phyloP scores from a whole-genome alignment of 2,329 filamentous ascomycete species.

The Fusarium lyarnte region DNA sequence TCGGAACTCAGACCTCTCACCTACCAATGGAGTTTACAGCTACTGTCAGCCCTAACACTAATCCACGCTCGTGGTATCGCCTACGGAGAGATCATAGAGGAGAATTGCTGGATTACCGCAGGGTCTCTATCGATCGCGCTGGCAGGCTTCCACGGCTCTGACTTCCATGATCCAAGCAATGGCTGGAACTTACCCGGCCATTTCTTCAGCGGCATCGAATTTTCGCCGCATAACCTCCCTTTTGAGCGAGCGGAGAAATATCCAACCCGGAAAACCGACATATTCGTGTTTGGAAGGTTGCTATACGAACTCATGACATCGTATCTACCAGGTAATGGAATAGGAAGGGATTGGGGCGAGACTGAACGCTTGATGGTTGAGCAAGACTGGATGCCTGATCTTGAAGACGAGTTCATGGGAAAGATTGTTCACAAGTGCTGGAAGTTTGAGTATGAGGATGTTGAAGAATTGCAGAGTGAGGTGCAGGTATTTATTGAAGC shows the following conservation, averaged over 20 bases:
- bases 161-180: not conserved
- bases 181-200: rapidly evolving
- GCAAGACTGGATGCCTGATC: not conserved
- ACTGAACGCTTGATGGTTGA: not conserved
- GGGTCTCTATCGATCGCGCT: not conserved
- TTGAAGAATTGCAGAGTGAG: not conserved
- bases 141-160: not conserved
- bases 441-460: not conserved
- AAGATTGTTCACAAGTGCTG: not conserved
- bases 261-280: no score
- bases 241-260: no score
- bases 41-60: not conserved
- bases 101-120: not conserved
- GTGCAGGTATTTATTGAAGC: not conserved
- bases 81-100: not conserved
- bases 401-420: not conserved
- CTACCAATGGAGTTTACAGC: not conserved
- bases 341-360: not conserved
- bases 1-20: no score
- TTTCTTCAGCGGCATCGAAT: not conserved
- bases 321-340: not conserved
- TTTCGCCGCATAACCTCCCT: not conserved
- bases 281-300: not conserved
- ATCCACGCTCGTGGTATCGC: not conserved
- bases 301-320: not conserved